A percentile compares a stretch with the other conserved stretches of the same genome.
phyloP scores from a whole-genome alignment of 805 yeast species.

The Babjeviella inositovora region DNA sequence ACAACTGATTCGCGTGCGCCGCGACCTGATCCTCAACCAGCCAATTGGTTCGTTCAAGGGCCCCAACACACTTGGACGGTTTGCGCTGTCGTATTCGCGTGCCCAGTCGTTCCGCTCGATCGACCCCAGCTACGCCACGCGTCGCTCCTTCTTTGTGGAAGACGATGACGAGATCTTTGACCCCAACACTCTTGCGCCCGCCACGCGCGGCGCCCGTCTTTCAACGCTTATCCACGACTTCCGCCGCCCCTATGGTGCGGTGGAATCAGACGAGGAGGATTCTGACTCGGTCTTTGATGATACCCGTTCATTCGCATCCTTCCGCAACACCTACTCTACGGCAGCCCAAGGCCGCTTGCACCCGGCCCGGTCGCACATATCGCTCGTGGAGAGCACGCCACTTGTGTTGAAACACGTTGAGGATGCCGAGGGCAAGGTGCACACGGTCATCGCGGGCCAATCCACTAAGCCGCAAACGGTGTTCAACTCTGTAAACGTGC shows the following conservation, averaged over 20 bases:
- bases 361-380: background rate
- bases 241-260: too few relatives aligned
- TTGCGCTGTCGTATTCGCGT: conserved; percentile 66
- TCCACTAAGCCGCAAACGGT: conserved; percentile 63
- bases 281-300: background rate
- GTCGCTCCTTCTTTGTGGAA: conserved; percentile 47
- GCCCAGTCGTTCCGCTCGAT: conserved; percentile 55
- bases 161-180: conserved; percentile 51
- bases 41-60: conserved; percentile 49
- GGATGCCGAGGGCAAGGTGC: conserved; percentile 50
- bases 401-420: conserved; percentile 48
- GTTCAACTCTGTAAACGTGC: conserved; percentile 48
- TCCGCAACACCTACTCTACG: too few relatives aligned
- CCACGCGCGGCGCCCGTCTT: conserved; percentile 44
- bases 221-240: too few relatives aligned
- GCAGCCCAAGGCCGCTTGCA: too few relatives aligned
- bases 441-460: conserved; percentile 66
- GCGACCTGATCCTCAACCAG: conserved; percentile 20
- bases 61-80: conserved; percentile 54
- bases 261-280: too few relatives aligned
- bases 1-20: conserved; percentile 9
- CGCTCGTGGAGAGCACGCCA: conserved; percentile 22
- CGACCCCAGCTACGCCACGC: conserved; percentile 37
- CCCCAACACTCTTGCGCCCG: conserved; percentile 53
- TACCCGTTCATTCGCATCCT: background rate